Conservation (phyloP, 2,329 filamentous ascomycete genomes). For the Apiospora koreana region DNA sequence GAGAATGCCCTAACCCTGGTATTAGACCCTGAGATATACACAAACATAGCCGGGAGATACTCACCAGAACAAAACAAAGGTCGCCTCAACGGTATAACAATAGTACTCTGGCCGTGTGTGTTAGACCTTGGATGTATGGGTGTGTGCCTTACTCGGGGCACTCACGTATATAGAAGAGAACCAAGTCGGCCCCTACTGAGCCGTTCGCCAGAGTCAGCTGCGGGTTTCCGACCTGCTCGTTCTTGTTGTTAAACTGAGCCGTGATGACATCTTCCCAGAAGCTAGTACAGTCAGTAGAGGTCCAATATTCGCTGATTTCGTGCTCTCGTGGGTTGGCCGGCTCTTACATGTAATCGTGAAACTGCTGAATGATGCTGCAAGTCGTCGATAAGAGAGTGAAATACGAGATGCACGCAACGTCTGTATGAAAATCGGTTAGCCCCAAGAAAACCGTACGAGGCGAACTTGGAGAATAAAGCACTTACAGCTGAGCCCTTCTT, state of each 20-base stretch:
- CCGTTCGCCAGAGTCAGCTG: conserved; percentile 17
- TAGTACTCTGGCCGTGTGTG: conserved; percentile 13
- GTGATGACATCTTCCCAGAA: conserved; percentile 18
- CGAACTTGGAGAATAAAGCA: background rate
- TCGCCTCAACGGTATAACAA: conserved; percentile 20
- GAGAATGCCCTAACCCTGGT: conserved; percentile 16
- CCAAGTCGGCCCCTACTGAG: conserved; percentile 16
- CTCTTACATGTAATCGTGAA: conserved; percentile 20
- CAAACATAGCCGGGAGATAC: background rate
- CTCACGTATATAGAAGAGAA: conserved; percentile 23
- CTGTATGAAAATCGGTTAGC: conserved; percentile 10
- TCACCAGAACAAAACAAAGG: conserved; percentile 6
- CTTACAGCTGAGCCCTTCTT: conserved; percentile 22
- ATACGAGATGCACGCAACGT: conserved; percentile 22
- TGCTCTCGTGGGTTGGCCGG: too few relatives aligned
- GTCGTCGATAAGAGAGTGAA: conserved; percentile 20
- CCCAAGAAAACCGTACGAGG: background rate
- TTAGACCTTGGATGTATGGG: background rate
- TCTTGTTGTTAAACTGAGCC: conserved; percentile 17
- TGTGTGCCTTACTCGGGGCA: background rate
- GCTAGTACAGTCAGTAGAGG: conserved; percentile 9
- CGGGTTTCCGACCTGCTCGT: conserved; percentile 14
- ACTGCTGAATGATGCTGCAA: conserved; percentile 21
- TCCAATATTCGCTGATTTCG: background rate
- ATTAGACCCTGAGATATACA: background rate